phyloP scores from a whole-genome alignment of 805 yeast species.

The Wickerhamiella occidentalis region DNA sequence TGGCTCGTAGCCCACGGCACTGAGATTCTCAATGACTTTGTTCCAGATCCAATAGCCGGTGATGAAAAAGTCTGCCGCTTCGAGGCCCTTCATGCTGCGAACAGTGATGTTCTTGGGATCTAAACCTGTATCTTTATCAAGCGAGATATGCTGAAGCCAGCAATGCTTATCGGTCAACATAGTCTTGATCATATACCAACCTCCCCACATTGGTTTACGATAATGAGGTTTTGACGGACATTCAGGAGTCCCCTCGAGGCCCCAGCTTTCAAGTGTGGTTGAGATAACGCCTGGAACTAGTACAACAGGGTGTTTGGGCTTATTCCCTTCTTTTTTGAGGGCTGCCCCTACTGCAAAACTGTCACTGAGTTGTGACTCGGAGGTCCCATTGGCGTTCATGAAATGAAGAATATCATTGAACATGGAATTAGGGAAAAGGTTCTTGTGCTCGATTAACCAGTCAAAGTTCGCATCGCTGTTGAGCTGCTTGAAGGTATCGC shows the following conservation, averaged over 20 bases:
- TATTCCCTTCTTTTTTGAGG: slow-evolving; percentile 41
- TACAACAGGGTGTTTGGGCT: slow-evolving; percentile 62
- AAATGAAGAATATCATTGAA: slow-evolving; percentile 39
- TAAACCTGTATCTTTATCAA: slow-evolving; percentile 82
- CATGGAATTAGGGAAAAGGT: slow-evolving; percentile 53
- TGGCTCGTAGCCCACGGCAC: slow-evolving; percentile 89
- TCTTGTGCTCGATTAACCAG: slow-evolving; percentile 29
- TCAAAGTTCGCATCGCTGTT: slow-evolving; percentile 8
- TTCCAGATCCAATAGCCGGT: slow-evolving; percentile 99
- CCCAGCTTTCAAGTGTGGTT: slow-evolving; percentile 93
- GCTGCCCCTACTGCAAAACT: slow-evolving; percentile 78
- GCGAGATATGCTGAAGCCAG: slow-evolving; percentile 84
- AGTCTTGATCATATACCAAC: slow-evolving; percentile 84
- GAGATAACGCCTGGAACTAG: slow-evolving; percentile 95
- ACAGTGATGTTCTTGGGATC: slow-evolving; percentile 76
- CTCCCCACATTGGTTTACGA: slow-evolving; percentile 91
- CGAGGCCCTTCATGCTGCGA: slow-evolving; percentile 92
- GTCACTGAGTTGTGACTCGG: slow-evolving; percentile 42
- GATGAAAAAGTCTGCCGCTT: slow-evolving; percentile 90
- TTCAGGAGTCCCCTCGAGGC: slow-evolving; percentile 56
- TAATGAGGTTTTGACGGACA: slow-evolving; percentile 81
- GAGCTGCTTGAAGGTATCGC: slow-evolving; percentile 8
- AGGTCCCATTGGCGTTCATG: slow-evolving; percentile 33
- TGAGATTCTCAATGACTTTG: slow-evolving; percentile 83
- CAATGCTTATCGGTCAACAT: slow-evolving; percentile 87